Evolutionary conservation across 2,329 filamentous ascomycete genomes (phyloP).

Genomic region (Alternaria sp.): DNA sequence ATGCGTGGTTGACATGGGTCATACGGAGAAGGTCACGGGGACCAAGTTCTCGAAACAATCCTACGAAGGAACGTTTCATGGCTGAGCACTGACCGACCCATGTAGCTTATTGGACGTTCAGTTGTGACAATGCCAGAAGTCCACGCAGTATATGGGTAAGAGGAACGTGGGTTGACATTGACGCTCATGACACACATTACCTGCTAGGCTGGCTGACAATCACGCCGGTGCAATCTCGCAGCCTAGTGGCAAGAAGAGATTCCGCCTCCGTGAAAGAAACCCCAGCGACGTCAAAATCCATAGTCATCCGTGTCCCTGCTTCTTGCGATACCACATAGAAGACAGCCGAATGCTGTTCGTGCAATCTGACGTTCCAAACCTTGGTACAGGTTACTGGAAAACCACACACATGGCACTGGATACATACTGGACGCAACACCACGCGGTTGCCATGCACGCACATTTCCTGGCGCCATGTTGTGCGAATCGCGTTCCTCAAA

Average conservation of each 20-base stretch:
- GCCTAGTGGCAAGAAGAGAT: not conserved
- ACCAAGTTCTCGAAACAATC: not conserved
- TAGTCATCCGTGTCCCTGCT: not conserved
- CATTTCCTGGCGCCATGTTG: constrained; percentile 2
- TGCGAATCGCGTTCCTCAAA: constrained; percentile 3
- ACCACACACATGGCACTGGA: constrained; percentile 22
- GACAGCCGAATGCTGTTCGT: not conserved
- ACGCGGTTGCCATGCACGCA: constrained; percentile 3
- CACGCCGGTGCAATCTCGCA: not conserved
- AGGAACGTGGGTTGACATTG: not conserved
- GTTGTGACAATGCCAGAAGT: not conserved
- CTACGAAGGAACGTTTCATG: not conserved
- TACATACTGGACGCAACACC: not conserved
- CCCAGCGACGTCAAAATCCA: not conserved
- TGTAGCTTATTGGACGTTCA: not conserved
- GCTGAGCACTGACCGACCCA: not conserved
- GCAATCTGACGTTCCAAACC: not conserved
- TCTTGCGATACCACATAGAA: not conserved
- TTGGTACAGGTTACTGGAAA: constrained; percentile 12
- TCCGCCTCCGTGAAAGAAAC: not conserved
- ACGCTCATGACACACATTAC: not conserved
- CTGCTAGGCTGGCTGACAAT: not conserved
- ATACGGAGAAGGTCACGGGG: constrained; percentile 1
- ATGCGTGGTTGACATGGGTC: not conserved
- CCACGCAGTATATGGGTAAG: not conserved